Evolutionary conservation across 2,329 filamentous ascomycete species (phyloP).

Genomic region (Botrytis galanthina): DNA sequence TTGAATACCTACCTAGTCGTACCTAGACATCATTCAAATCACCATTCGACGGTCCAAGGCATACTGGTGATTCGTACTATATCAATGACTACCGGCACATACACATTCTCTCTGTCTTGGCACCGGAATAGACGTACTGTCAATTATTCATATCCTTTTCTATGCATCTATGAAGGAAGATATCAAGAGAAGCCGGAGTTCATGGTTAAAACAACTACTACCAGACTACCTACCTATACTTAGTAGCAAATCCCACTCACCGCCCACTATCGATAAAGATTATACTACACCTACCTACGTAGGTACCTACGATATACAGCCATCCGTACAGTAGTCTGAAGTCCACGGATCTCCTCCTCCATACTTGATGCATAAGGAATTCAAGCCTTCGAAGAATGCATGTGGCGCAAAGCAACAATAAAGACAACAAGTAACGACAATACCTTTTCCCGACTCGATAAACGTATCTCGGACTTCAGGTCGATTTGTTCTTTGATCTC

Average conservation of each 20-base stretch:
- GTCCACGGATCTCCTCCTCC: background rate
- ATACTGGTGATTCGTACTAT: background rate
- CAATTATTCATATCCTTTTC: too few relatives aligned
- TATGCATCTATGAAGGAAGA: too few relatives aligned
- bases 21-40: background rate
- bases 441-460: background rate
- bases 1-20: background rate
- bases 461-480: background rate
- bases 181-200: background rate
- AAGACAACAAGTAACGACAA: constrained; percentile 20
- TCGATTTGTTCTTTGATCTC: constrained; percentile 6
- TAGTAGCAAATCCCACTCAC: background rate
- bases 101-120: background rate
- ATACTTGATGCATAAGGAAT: constrained; percentile 16
- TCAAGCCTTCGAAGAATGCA: constrained; percentile 20
- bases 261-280: constrained; percentile 6
- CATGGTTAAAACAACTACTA: background rate
- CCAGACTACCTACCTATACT: background rate
- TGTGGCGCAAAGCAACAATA: constrained; percentile 17
- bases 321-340: background rate
- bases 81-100: background rate
- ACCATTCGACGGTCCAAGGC: background rate
- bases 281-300: background rate
- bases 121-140: background rate
- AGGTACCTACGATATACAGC: background rate